Evolutionary conservation across 139 green algal species (phyloP), one percentile per base, ranked within the genome.

Genomic region (Asterochloris erici): DNA sequence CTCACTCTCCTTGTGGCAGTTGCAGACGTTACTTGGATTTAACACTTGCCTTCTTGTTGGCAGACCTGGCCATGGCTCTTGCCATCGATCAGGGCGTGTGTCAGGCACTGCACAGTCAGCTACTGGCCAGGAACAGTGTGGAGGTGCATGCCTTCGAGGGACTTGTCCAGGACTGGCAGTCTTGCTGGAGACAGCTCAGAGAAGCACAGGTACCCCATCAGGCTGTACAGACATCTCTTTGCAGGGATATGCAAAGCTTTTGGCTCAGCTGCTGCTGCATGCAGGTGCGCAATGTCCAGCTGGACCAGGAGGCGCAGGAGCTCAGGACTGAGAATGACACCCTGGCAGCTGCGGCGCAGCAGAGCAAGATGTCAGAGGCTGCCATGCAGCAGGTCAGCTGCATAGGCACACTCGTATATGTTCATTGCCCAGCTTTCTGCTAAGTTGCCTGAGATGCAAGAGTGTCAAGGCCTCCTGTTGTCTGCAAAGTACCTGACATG

Each of bases 281-380:
- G 54, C 86, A 96, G 91, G 91, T 96, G 0, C 90, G 91, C 14
- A 73, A 85, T 26, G 81, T 82, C 6, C 91, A 95, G 86, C 87
- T 95, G 24, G 93, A 95, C 63, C 93, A 93, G 79, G 93, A 96
- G 78, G 90, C 81, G 0, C 85, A 84, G 1, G 93, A 97, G 91
- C 87, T 96, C 74, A 87, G 92, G 0, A 81, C 88, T 9, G 91
- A 96, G 74, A 93, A 91, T 14, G 78, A 83, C 23, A 81, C 68
- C 10, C 83, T 94, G 71, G 77, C 84, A 17, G 76, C 86, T 68
- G 78, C 70, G 54, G 63, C 85, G 15, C 79, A 87, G 60, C 80
- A 82, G 24, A 62, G 61, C n/a, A 82, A 64, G 47, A 71, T 79
- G 2, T 79, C 70, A 47, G 84, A 80, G 0, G 81, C 82, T 26